Evolutionary conservation across 225 moss, liverwort and hornwort species (phyloP), one percentile per base, ranked within the genome.

Genomic region (Climacium dendroides): DNA sequence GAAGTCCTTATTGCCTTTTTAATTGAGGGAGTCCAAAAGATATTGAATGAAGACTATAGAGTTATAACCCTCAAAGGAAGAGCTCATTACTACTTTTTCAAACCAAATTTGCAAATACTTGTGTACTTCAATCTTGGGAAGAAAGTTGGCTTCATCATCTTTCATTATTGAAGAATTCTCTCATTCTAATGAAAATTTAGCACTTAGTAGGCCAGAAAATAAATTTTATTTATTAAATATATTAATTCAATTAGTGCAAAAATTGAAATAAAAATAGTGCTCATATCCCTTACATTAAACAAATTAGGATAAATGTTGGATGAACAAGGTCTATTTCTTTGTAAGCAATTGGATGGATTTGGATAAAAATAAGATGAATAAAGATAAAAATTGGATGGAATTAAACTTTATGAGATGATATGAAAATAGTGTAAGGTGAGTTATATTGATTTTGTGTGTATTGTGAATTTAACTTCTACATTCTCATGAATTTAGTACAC

Each of bases 1-100:
- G 15, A 70, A 25, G 7, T 1, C 1, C 0, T 7, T 41, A 1
- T 1, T 25, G 8, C 8, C 8, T 24, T 41, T 39, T 69, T 2
- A 43, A 43, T 26, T 43, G 26, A 43, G 0, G 43, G 3, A 5
- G 0, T 5, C 16, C 5, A 9, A 43, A 43, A 26, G 26, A 26
- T 71, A 16, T 71, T n/a, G n/a, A n/a, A n/a, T n/a, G n/a, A n/a
- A 24, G 24, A 67, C 10, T 64, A 19, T 18, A 65, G 10, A 65
- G 5, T 65, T 65, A 63, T 63, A 63, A 17, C 3, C 32, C 1
- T 63, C 2, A 63, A 18, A 63, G 0, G 8, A 32, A 5, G 15
- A 19, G 25, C 2, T 41, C 15, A 15, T 39, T 70, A 7, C 1
- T 3, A 69, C 4, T 8, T 41, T 41, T 41, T 41, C 22, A 14